These are phyloP conservation scores for Leccinum arenicola DNA, from an alignment of 768 basidiomycete genomes.

Conservation along the genomic window DNA sequence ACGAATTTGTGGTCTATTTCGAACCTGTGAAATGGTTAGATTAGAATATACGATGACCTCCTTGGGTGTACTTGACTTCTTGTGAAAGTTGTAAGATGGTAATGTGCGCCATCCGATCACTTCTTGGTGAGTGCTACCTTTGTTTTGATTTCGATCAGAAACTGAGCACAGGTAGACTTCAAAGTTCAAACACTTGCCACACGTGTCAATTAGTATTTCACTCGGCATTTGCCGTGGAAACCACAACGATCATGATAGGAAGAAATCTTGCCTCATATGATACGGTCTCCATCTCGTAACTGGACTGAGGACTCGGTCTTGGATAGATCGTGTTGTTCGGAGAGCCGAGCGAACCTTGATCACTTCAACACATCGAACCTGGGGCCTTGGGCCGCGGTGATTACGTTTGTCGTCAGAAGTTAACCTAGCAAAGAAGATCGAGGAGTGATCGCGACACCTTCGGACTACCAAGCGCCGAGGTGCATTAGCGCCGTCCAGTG, in stretches of 20 bases:
- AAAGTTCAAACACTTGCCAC: neutral
- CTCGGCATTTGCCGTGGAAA: neutral
- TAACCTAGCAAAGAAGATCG: conserved; percentile 14
- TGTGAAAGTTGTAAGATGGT: neutral
- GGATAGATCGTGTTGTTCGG: neutral
- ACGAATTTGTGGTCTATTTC: neutral
- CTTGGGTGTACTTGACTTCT: neutral
- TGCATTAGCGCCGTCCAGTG: neutral
- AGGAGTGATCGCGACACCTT: conserved; percentile 17
- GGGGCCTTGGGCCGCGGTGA: conserved; percentile 12
- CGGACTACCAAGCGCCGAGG: conserved; percentile 10
- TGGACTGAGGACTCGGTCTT: neutral
- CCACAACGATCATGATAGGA: neutral
- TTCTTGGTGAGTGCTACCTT: neutral
- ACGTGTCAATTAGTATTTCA: neutral
- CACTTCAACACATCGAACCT: neutral
- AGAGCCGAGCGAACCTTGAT: neutral
- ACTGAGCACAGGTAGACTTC: neutral
- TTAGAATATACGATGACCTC: neutral
- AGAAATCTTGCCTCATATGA: neutral
- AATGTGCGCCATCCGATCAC: neutral
- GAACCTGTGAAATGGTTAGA: neutral
- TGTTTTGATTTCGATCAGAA: neutral
- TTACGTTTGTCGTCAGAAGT: conserved; percentile 15
- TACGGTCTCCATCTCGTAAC: neutral